These are phyloP conservation scores for Mercurialis annua DNA, from an alignment of 345 rosid species.

Conservation along the genomic window DNA sequence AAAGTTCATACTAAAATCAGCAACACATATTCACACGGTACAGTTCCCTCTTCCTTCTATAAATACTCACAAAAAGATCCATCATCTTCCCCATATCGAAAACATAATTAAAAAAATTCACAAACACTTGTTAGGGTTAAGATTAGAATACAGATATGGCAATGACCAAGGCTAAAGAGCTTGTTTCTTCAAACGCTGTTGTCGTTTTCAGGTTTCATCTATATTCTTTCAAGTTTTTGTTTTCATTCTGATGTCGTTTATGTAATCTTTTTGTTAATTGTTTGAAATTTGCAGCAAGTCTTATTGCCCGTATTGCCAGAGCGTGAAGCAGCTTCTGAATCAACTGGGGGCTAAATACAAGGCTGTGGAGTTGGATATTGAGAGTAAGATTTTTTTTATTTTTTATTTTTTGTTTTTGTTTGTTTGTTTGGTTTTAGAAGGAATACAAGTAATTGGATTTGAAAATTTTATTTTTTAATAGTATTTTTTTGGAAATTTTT, in stretches of 20 bases:
- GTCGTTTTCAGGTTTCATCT: slow-evolving; percentile 81
- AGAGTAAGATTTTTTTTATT: slow-evolving; percentile 35
- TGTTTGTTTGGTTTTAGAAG: neutral
- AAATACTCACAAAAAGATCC: too few relatives aligned
- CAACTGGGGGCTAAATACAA: slow-evolving; percentile 49
- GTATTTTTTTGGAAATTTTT: too few relatives aligned
- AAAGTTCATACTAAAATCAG: neutral
- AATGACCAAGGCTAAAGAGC: slow-evolving; percentile 52
- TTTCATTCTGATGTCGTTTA: neutral
- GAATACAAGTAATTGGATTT: too few relatives aligned
- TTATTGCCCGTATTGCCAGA: slow-evolving; percentile 59
- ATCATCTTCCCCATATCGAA: neutral
- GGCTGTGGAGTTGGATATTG: slow-evolving; percentile 56
- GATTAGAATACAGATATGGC: slow-evolving; percentile 39
- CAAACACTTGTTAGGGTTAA: neutral
- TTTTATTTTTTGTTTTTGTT: neutral
- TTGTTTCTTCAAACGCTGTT: slow-evolving; percentile 52
- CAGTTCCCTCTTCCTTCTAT: neutral
- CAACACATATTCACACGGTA: neutral
- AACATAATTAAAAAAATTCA: neutral
- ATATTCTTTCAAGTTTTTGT: neutral
- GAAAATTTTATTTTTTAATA: neutral
- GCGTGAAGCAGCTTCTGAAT: slow-evolving; percentile 61
- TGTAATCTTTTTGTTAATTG: neutral
- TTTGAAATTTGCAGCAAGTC: slow-evolving; percentile 48